Percentiles rank a stretch among this genome's conserved stretches.
Evolutionary conservation across 73 alveolate species (phyloP).

Genomic region (Tetrahymena thermophila): DNA sequence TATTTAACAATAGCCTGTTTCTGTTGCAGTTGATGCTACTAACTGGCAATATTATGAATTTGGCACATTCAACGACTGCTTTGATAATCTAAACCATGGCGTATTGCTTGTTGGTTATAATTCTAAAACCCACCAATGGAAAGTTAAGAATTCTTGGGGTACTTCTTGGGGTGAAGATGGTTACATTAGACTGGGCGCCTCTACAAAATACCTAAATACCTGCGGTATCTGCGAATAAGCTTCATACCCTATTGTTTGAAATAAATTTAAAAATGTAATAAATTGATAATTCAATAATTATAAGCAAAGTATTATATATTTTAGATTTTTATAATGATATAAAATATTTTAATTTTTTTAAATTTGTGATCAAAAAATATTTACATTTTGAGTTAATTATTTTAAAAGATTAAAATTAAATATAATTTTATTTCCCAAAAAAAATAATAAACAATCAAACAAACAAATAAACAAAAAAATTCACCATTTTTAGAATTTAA

Average conservation of each 20-base stretch:
- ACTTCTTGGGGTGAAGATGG: constrained; percentile 54
- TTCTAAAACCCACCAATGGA: constrained; percentile 25
- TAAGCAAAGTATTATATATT: no score
- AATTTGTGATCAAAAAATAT: no score
- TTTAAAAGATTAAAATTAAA: no score
- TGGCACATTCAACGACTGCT: constrained; percentile 5
- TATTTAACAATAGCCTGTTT: background rate
- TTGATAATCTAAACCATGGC: constrained; percentile 36
- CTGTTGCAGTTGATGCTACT: constrained; percentile 53
- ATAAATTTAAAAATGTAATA: background rate
- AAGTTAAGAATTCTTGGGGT: constrained; percentile 52
- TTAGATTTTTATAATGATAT: no score
- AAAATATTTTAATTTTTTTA: no score
- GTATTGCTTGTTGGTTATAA: constrained; percentile 16
- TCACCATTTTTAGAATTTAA: no score
- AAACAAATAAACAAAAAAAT: no score
- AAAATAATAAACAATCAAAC: no score
- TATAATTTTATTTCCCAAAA: no score
- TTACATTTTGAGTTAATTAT: no score
- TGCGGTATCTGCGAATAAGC: constrained; percentile 21
- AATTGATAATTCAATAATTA: no score
- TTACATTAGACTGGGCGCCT: constrained; percentile 23
- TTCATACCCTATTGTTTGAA: background rate
- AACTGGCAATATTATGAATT: constrained; percentile 20
- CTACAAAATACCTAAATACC: background rate